Base-by-base conservation (phyloP, 129 eudicot genomes). In the Artemisia annua region DNA sequence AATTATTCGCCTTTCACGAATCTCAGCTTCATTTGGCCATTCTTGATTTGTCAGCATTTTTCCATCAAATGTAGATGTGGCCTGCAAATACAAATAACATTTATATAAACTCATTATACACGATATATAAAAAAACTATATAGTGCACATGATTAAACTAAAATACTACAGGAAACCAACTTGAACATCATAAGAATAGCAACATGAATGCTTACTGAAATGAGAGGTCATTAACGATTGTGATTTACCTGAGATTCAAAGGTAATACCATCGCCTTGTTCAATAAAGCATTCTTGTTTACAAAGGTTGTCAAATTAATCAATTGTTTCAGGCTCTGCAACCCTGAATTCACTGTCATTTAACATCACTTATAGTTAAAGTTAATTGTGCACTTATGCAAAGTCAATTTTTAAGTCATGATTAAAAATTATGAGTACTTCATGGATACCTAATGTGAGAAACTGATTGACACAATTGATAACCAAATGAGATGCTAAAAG, bases 251-350 rank as follows among this genome's bases (percentile, higher is more conserved):
- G 97, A 9, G 87, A 78, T 78, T 94, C 99, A 75, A 94, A 90
- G 52, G 99, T 90, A 26, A 94, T 73, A 39, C 97, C 91, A 63
- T 90, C 96, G 66, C 93, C 97, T 86, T 94, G 97, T 71, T 88
- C 97, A 3, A 97, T 94, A 74, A 90, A 94, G 11, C 91, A 93
- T 55, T 94, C 87, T 74, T 79, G 84, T 51, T 83, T 68, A 56
- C 74, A 69, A 51, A 90, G 81, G 66, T 85, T 86, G 89, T 94
- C 97, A 3, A 90, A 85, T 74, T 87, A 94, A 75, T 94, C 97
- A 1, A 88, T 84, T 17, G 99, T 90, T 82, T 94, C 99, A 76
- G 90, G 66, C 35, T 97, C 99, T 78, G 88, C 99, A 7, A 94
- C 91, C 68, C 97, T 80, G 62, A 94, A 97, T 82, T 94, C 97